Evolutionary conservation across 176 grass and related monocot species (phyloP), one percentile per base, ranked within the genome.

Genomic region (Microstegium vimineum): DNA sequence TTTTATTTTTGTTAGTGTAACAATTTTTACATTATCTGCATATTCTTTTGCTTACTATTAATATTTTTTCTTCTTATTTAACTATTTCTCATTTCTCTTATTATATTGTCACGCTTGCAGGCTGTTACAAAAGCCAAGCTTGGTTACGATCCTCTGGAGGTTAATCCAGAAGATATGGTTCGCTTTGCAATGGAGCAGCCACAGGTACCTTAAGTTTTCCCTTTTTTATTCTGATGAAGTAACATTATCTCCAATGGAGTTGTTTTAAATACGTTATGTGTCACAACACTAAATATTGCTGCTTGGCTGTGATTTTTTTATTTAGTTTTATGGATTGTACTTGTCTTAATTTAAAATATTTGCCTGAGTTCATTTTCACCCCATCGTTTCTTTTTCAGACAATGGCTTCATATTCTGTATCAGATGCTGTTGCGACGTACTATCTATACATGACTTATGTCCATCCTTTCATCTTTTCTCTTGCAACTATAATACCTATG

Each of bases 371-470:
- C 56, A 80, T 77, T 87, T 64, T 52, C 33, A 35, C 68, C 82
- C 36, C 32, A 11, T 62, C 80, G 65, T 69, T 80, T 81, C 79
- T 31, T 75, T 93, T 90, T 69, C 89, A 98, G 95, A 98, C 78
- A 89, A 98, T 98, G 95, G 95, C 95, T 88, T 98, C 95, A 67
- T 98, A 98, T 86, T 95, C 95, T 74, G 95, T 98, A 77, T 98
- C 95, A 85, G 92, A 98, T 93, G 92, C 92, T 82, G 95, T 98
- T 80, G 90, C 95, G 16, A 98, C 95, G 42, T 93, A 95, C 81
- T 98, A 91, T 66, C 83, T 98, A 64, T 98, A 98, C 84, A 98
- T 98, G 95, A 95, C 95, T 76, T 98, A 98, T 81, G 86, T 98
- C 61, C 92, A 95, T 93, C 95, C 95, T 11, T 98, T 98, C 83